phyloP scores from a whole-genome alignment of 2,329 filamentous ascomycete species.

The Teratosphaeriaceae sp. region DNA sequence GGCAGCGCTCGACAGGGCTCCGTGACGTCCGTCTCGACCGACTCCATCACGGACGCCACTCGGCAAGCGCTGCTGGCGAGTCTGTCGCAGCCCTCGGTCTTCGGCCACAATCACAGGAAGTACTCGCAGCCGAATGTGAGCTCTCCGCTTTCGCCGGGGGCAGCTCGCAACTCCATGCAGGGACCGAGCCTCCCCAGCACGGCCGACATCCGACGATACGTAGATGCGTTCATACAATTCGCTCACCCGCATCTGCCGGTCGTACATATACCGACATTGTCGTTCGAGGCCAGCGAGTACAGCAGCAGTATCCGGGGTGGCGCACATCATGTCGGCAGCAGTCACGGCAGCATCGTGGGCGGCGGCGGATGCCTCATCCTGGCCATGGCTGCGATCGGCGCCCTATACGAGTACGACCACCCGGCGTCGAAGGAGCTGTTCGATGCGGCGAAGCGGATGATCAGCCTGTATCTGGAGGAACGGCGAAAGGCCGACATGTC shows the following conservation, averaged over 20 bases:
- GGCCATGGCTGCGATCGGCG: conserved; percentile 80
- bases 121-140: conserved; percentile 54
- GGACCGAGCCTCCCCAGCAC: conserved; percentile 64
- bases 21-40: conserved; percentile 54
- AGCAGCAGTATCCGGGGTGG: conserved; percentile 48
- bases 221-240: conserved; percentile 81
- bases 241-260: conserved; percentile 96
- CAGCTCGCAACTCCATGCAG: conserved; percentile 29
- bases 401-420: conserved; percentile 81
- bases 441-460: conserved; percentile 91
- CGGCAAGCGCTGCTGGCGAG: conserved; percentile 56
- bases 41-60: conserved; percentile 61
- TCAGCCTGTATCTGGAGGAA: conserved; percentile 86
- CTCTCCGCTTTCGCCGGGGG: conserved; percentile 41
- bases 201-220: conserved; percentile 80
- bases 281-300: conserved; percentile 73
- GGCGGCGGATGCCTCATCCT: conserved; percentile 82
- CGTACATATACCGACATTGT: conserved; percentile 82
- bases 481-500: conserved; percentile 77
- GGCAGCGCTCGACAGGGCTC: conserved; percentile 58
- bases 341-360: conserved; percentile 53
- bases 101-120: conserved; percentile 45
- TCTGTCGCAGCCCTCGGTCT: conserved; percentile 52
- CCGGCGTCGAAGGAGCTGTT: conserved; percentile 77
- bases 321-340: conserved; percentile 45